These are phyloP conservation scores for Cladophialophora immunda DNA, from an alignment of 2,329 filamentous ascomycete species.

Conservation along the genomic window DNA sequence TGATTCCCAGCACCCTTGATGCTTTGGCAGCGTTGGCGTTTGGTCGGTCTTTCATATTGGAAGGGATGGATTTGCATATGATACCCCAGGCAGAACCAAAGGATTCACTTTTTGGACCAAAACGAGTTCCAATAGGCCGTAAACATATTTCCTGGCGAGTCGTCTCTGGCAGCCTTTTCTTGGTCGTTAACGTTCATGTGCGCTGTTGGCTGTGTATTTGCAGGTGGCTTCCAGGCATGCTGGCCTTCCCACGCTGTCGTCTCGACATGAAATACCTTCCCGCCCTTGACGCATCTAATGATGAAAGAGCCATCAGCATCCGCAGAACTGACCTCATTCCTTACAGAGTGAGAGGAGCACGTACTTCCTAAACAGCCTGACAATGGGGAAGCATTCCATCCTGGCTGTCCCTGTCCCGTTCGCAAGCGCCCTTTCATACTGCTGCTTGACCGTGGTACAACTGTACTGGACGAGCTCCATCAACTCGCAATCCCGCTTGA, in stretches of 20 bases:
- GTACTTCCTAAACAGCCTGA: constrained; percentile 38
- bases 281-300: constrained; percentile 35
- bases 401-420: constrained; percentile 46
- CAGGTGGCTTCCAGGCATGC: constrained; percentile 47
- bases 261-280: constrained; percentile 61
- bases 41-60: constrained; percentile 11
- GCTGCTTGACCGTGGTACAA: constrained; percentile 62
- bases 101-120: constrained; percentile 37
- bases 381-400: constrained; percentile 49
- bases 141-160: constrained; percentile 18
- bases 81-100: constrained; percentile 30
- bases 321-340: background rate
- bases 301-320: background rate
- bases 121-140: constrained; percentile 33
- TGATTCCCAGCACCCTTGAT: constrained; percentile 20
- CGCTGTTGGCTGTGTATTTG: constrained; percentile 24
- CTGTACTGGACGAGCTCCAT: constrained; percentile 70
- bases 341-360: background rate
- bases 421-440: constrained; percentile 28
- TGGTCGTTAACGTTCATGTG: constrained; percentile 13
- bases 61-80: constrained; percentile 29
- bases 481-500: constrained; percentile 62
- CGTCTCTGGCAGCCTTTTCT: constrained; percentile 2
- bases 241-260: constrained; percentile 68
- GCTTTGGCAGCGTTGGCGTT: constrained; percentile 38